phyloP scores from a whole-genome alignment of 1,284 basidiomycete genomes.

The Xerocomus amazonicus region DNA sequence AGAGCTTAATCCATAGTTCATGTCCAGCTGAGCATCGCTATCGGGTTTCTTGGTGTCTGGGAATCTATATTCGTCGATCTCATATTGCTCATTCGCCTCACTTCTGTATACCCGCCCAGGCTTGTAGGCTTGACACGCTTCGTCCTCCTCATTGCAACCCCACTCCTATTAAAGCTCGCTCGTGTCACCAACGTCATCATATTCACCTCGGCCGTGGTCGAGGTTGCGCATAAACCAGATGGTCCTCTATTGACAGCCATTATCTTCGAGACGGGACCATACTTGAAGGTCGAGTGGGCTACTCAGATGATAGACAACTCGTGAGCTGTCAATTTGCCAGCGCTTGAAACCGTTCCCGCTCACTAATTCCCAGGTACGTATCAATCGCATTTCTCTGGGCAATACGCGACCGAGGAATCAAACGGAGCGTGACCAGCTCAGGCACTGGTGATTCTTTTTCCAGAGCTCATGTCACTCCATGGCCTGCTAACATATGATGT shows the following conservation, averaged over 20 bases:
- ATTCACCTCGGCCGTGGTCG: slow-evolving; percentile 9
- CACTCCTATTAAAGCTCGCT: slow-evolving; percentile 17
- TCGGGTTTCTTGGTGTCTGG: slow-evolving; percentile 21
- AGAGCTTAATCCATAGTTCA: background rate
- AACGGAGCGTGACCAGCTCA: background rate
- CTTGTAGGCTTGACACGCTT: slow-evolving; percentile 8
- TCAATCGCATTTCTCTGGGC: slow-evolving; percentile 20
- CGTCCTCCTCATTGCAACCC: slow-evolving; percentile 4
- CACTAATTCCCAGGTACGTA: slow-evolving; percentile 14
- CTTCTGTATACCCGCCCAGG: slow-evolving; percentile 19
- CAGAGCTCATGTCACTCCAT: too few relatives aligned
- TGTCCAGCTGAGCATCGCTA: slow-evolving; percentile 6
- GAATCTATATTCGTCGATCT: slow-evolving; percentile 29
- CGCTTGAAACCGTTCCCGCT: background rate
- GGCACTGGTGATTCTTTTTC: slow-evolving; percentile 1
- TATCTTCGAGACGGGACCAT: slow-evolving; percentile 12
- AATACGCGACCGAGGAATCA: slow-evolving; percentile 1
- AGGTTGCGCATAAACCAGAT: slow-evolving; percentile 8
- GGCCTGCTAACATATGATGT: too few relatives aligned
- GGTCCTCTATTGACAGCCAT: background rate
- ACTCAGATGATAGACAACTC: slow-evolving; percentile 29
- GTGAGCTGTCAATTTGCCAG: slow-evolving; percentile 10
- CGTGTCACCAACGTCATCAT: slow-evolving; percentile 15
- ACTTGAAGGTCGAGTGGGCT: slow-evolving; percentile 31
- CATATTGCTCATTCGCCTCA: slow-evolving; percentile 24